These are phyloP conservation scores for Aegilops umbellulata DNA, from an alignment of 176 grass and related monocot genomes.

Conservation along the genomic window DNA sequence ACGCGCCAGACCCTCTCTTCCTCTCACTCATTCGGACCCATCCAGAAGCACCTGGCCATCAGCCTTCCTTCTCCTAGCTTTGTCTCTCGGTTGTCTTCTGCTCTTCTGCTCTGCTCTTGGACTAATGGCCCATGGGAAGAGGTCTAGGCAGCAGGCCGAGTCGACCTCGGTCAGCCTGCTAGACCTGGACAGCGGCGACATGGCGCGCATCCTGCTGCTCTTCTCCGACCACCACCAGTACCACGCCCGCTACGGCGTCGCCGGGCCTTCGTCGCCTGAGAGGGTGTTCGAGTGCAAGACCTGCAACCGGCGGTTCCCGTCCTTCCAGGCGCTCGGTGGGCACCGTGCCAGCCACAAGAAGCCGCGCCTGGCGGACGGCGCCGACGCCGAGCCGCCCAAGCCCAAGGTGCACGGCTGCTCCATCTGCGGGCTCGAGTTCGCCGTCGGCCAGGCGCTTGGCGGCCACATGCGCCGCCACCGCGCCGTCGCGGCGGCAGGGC, in stretches of 20 bases:
- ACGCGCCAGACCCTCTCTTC: not conserved
- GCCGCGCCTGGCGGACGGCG: slow-evolving; percentile 40
- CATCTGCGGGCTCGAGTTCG: slow-evolving; percentile 91
- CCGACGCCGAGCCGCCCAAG: slow-evolving; percentile 34
- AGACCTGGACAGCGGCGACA: slow-evolving; percentile 53
- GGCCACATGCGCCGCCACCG: slow-evolving; percentile 97
- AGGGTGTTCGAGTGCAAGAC: slow-evolving; percentile 96
- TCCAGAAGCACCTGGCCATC: not conserved
- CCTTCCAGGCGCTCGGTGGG: slow-evolving; percentile 94
- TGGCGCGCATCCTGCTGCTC: slow-evolving; percentile 62
- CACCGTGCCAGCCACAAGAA: slow-evolving; percentile 97
- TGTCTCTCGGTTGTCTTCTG: not conserved
- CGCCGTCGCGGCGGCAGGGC: slow-evolving; percentile 10
- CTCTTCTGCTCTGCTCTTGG: not conserved
- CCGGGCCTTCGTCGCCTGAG: slow-evolving; percentile 14
- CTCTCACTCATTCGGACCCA: not conserved
- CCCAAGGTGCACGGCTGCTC: slow-evolving; percentile 86
- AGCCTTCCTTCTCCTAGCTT: not conserved
- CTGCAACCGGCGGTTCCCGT: slow-evolving; percentile 75
- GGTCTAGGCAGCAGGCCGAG: slow-evolving; percentile 41
- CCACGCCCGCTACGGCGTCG: not conserved
- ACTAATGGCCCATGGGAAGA: slow-evolving; percentile 56
- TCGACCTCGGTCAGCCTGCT: slow-evolving; percentile 31
- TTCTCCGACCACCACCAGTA: slow-evolving; percentile 42
- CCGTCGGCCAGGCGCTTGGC: slow-evolving; percentile 90